Percentiles rank a stretch among this genome's conserved stretches.
phyloP scores from a whole-genome alignment of 345 rosid genomes.

The Cochlearia excelsa region DNA sequence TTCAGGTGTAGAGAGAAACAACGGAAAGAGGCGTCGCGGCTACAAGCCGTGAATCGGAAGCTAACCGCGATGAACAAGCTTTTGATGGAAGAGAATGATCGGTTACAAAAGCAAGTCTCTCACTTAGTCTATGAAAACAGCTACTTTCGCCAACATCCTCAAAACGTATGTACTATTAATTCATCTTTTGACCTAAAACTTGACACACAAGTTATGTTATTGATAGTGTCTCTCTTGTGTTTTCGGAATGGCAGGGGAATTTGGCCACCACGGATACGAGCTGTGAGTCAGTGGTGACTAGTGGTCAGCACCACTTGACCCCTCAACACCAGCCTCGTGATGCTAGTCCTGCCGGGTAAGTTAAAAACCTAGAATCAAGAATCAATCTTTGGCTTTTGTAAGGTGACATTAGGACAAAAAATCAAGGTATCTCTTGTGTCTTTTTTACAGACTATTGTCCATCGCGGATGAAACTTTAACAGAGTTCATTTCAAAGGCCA shows the following conservation, averaged over 20 bases:
- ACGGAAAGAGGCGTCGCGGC: conserved; percentile 88
- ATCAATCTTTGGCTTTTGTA: not conserved
- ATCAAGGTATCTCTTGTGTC: conserved; percentile 11
- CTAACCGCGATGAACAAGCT: conserved; percentile 95
- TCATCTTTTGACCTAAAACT: conserved; percentile 12
- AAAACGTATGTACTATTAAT: conserved; percentile 45
- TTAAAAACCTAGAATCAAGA: not conserved
- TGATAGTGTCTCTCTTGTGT: conserved; percentile 10
- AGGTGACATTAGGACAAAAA: not conserved
- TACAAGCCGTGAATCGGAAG: conserved; percentile 93
- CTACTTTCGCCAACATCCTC: conserved; percentile 83
- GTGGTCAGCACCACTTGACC: conserved; percentile 71
- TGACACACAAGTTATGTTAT: conserved; percentile 7
- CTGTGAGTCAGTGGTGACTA: conserved; percentile 91
- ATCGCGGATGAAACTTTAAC: conserved; percentile 99
- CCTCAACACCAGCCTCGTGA: conserved; percentile 93
- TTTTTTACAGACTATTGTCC: conserved; percentile 53
- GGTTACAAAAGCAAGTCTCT: conserved; percentile 96
- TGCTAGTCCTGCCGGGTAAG: conserved; percentile 99
- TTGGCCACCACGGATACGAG: conserved; percentile 81
- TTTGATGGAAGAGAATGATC: conserved; percentile 98
- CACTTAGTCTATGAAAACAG: conserved; percentile 95
- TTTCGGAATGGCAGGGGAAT: conserved; percentile 44
- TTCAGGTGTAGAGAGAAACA: conserved; percentile 99
- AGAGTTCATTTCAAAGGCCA: conserved; percentile 99